Base-by-base conservation (phyloP, 2,329 filamentous ascomycete genomes). In the Fusarium tjaetaba region DNA sequence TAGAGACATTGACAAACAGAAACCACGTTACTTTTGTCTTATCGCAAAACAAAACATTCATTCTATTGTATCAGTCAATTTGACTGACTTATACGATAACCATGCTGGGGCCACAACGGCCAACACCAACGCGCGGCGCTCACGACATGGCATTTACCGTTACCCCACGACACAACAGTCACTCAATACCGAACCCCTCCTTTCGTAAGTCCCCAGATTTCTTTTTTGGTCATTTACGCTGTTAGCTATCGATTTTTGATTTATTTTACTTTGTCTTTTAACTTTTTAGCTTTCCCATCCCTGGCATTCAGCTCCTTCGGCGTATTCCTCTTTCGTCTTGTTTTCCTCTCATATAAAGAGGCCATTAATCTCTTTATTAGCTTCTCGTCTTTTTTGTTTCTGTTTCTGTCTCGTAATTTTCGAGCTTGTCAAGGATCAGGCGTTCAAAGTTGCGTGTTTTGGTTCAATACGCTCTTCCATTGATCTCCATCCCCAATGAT, bases 201-300 rank as follows among this genome's bases (percentile, higher is more conserved):
- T 89, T 88, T 79, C 87, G 87, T 88, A 83, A 82, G 86, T 79
- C 65, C 63, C 72, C 65, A 28, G 63, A 61, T 71, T 70, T 56
- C 49, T 48, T 49, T 41, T 22, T 20, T 15, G 26, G 45, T 30
- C 45, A 30, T 32, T n/a, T 53, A 53, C 34, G 51, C 51, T 30
- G 18, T 38, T 30, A 34, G 34, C 14, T 55, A 26, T 26, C 42
- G 46, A 20, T 51, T n/a, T 65, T 65, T 39, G 32, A 38, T 63
- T 56, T 45, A 32, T 51, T 57, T 65, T 62, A 28, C 46, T 36
- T 65, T 26, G 32, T 22, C 36, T 28, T 52, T 52, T 46, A 26
- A 30, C 45, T 45, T 57, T 28, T 57, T 28, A 39, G 38, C 63
- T 53, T 24, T 30, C 22, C 26, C 32, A 39, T 65, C 63, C 66